Evolutionary conservation across 2,329 filamentous ascomycete species (phyloP).

Genomic region (Colletotrichum acutatum): DNA sequence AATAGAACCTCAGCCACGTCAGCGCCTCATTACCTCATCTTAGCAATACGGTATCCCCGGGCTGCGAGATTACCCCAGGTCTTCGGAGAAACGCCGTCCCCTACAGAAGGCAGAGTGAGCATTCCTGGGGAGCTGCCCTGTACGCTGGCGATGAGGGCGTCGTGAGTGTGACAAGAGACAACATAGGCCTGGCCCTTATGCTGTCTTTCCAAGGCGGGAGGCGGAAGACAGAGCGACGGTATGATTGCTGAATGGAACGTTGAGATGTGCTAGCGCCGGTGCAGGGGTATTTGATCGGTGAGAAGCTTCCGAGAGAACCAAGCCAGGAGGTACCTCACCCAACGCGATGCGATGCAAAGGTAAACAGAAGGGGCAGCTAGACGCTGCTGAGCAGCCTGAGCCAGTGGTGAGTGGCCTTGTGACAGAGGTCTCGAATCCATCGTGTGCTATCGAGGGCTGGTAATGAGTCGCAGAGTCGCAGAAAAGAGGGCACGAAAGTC

Average conservation of each 20-base stretch:
- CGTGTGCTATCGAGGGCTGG: background rate
- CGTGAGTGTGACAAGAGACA: background rate
- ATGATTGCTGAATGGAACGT: slow-evolving; percentile 3
- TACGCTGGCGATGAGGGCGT: background rate
- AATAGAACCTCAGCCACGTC: slow-evolving; percentile 27
- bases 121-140: background rate
- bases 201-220: background rate
- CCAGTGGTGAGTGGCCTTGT: background rate
- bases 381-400: background rate
- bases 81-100: background rate
- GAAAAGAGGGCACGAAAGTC: background rate
- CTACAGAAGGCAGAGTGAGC: background rate
- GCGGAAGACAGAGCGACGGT: background rate
- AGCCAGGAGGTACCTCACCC: background rate
- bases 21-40: slow-evolving; percentile 28
- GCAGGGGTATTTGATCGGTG: slow-evolving; percentile 4
- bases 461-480: background rate
- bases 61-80: slow-evolving; percentile 1
- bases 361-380: slow-evolving; percentile 11
- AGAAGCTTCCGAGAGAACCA: background rate
- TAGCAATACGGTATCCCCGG: slow-evolving; percentile 9
- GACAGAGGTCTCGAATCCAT: slow-evolving; percentile 8
- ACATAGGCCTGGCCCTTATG: background rate
- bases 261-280: slow-evolving; percentile 1
- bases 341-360: background rate